Evolutionary conservation across 768 basidiomycete species (phyloP), one percentile per base, ranked within the genome.

Genomic region (Phlegmacium glaucopus): DNA sequence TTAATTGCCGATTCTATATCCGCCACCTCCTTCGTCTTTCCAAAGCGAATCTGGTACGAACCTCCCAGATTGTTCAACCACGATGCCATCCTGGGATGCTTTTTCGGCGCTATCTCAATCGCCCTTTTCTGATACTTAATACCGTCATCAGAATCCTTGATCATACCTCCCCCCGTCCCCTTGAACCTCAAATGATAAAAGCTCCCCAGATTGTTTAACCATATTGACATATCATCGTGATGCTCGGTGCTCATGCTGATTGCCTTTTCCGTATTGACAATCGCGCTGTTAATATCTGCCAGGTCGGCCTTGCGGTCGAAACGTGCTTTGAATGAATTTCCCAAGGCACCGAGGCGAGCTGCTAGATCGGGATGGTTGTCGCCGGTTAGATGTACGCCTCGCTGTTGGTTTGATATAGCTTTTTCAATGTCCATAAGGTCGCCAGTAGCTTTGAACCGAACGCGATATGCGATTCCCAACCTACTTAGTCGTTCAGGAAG

Each of bases 1-100:
- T 3, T 12, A 11, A 50, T 47, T 10, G 52, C 38, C 34, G 42
- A 25, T 5, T 28, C 17, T 10, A 54, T 39, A 42, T 68, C 64
- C 13, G 12, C 29, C 12, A 41, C 26, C n/a, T 43, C 28, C 4
- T 34, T 44, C 5, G 45, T 34, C 16, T 28, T 16, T 28, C 27
- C 26, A 25, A 42, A 49, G 13, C 48, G 47, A 17, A 7, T 4
- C 11, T 26, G 11, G 9, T 25, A 49, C 17, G 42, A 37, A 36
- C 8, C n/a, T 44, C 34, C 48, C 13, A 49, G 48, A 36, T 39
- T 51, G 47, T 32, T 32, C 30, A 32, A 32, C 30, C 30, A 32
- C 9, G 9, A 13, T 8, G 30, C 30, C 30, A 32, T 32, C 15
- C 51, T 25, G 11, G 42, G 15, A 17, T 59, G 52, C 12, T 17